Conservation (phyloP, 163 green algal genomes). For the Scenedesmus sp. region DNA sequence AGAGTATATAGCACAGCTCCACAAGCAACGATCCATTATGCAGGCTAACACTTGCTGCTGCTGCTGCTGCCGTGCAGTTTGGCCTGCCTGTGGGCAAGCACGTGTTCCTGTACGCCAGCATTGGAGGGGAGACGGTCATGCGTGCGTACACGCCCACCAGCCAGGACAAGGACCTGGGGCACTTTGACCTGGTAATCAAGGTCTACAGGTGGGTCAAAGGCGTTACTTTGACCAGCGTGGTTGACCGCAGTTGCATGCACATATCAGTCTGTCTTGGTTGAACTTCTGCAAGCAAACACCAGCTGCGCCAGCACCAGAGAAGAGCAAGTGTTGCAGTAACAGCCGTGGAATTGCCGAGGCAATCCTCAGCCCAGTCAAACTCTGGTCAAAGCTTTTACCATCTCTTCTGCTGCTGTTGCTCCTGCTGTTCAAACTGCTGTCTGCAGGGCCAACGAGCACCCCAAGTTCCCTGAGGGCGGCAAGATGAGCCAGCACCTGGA, state of each 20-base stretch:
- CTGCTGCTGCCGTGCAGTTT: conserved; percentile 56
- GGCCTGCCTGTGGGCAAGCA: conserved; percentile 96
- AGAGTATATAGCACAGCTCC: too few species aligned
- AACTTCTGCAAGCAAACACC: too few species aligned
- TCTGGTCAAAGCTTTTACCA: background rate
- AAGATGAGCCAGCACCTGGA: conserved; percentile 91
- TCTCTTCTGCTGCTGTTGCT: background rate
- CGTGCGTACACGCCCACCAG: conserved; percentile 96
- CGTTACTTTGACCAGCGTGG: background rate
- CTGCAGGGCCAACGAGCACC: conserved; percentile 90
- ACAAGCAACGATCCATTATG: too few species aligned
- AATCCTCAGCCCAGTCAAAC: background rate
- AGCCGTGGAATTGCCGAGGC: background rate
- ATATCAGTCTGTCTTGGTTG: too few species aligned
- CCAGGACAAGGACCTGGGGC: conserved; percentile 87
- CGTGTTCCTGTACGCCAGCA: conserved; percentile 91
- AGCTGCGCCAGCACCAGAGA: background rate
- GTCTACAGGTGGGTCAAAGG: conserved; percentile 52
- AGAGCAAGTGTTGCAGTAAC: too few species aligned
- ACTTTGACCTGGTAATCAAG: conserved; percentile 98
- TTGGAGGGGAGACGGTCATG: conserved; percentile 91
- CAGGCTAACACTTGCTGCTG: background rate
- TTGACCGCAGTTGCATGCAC: background rate
- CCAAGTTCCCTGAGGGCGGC: conserved; percentile 89
- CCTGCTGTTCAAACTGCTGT: conserved; percentile 22